Percentiles rank a stretch among this genome's conserved stretches.
Evolutionary conservation across 306 rosid species (phyloP).

Genomic region (Rosa chinensis): DNA sequence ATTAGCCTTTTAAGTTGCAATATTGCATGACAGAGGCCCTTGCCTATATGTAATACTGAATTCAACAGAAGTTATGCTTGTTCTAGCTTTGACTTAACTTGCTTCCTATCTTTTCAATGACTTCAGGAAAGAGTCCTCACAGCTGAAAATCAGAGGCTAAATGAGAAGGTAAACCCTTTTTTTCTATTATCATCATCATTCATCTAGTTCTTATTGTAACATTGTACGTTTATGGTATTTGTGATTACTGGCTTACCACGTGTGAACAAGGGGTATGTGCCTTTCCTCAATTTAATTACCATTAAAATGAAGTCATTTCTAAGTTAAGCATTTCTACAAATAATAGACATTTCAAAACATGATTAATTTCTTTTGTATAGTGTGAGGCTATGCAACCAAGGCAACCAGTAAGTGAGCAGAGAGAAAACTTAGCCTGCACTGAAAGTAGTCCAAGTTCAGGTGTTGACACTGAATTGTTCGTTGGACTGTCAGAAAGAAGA

Average conservation of each 20-base stretch:
- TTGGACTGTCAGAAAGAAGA: constrained; percentile 67
- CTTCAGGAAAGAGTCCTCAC: constrained; percentile 61
- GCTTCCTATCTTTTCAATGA: not conserved
- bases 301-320: not conserved
- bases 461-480: constrained; percentile 78
- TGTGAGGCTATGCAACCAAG: constrained; percentile 23
- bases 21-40: not conserved
- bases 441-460: constrained; percentile 65
- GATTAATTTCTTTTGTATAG: constrained; percentile 23
- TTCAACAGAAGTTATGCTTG: not conserved
- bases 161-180: constrained; percentile 53
- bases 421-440: constrained; percentile 26
- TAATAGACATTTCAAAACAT: not conserved
- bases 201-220: not conserved
- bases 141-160: constrained; percentile 61
- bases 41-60: no score
- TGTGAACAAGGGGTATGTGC: not conserved
- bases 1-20: not conserved
- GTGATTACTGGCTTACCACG: not conserved
- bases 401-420: constrained; percentile 21
- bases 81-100: not conserved
- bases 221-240: not conserved
- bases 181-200: not conserved
- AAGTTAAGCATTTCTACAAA: not conserved
- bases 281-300: not conserved